Base-by-base conservation (phyloP, 2,329 filamentous ascomycete genomes). In the Aspergillus carbonarius region DNA sequence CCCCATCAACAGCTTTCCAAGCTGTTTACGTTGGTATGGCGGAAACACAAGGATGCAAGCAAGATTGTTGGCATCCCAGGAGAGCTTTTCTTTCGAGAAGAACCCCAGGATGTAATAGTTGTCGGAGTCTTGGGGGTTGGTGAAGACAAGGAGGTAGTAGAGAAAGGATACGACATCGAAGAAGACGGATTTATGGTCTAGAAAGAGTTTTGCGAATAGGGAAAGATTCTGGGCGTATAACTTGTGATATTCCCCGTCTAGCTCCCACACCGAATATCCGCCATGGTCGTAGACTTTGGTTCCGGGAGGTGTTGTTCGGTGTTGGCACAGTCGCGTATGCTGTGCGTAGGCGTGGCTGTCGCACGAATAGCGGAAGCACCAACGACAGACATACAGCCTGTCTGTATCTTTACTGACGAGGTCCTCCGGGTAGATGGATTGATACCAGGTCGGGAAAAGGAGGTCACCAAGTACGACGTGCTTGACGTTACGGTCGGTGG, bases 81-180 rank as follows among this genome's bases (percentile, higher is more conserved):
- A 96, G 82, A 97, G 90, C 74, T 98, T 98, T 76, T 99, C 95
- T 73, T 99, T 98, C 63, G 91, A 96, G 79, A 98, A 99, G 82
- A 98, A 98, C n/a, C 95, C 95, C 1, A 93, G 85, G 30, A 97
- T 88, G 70, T 88, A 86, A 66, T 76, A 70, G 58, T 70, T 66
- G 50, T 72, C 58, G 49, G 73, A 64, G 69, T 79, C 70, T 3
- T 69, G 50, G 0, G 81, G 82, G 66, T 84, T 79, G 8, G 87
- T 89, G 70, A 93, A 89, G 46, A 95, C 89, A 54, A 98, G 86
- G 4, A 96, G 84, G 74, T 96, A 98, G 81, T 96, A 99, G 66
- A 96, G 88, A 78, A 99, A 99, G 53, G 90, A 91, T 4, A 88
- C 87, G 47, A 97, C 93, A 71, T 99, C 95, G 80, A 96, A 99